Conservation (phyloP, 1,139 yeast species). For the Candida tetrigidarum region DNA sequence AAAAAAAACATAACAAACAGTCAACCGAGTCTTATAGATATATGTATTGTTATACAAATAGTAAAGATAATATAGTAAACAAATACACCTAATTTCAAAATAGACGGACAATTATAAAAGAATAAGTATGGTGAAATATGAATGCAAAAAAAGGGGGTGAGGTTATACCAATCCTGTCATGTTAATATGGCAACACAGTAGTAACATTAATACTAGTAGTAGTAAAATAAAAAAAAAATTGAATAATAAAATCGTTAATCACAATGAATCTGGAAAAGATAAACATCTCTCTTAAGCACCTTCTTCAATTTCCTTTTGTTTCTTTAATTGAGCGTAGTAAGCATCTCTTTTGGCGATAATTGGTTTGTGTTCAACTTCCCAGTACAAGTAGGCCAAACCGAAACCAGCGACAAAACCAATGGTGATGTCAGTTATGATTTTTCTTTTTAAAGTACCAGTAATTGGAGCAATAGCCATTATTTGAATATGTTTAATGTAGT, state of each 20-base stretch:
- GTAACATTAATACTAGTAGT: not conserved
- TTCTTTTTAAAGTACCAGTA: conserved; percentile 82
- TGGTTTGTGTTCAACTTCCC: conserved; percentile 63
- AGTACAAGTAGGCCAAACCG: conserved; percentile 35
- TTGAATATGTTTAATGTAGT: conserved; percentile 8
- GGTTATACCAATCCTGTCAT: not conserved
- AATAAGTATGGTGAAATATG: not conserved
- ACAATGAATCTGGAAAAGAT: not conserved
- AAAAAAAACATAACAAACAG: not conserved
- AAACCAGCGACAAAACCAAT: conserved; percentile 60
- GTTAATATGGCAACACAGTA: not conserved
- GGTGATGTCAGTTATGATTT: conserved; percentile 78
- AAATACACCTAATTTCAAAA: conserved; percentile 3
- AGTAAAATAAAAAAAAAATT: not conserved
- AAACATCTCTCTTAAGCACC: conserved; percentile 18
- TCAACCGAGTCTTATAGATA: not conserved
- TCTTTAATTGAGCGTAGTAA: conserved; percentile 76
- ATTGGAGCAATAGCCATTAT: conserved; percentile 93
- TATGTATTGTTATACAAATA: too few relatives aligned
- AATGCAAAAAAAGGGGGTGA: conserved; percentile 3
- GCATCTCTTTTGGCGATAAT: conserved; percentile 78
- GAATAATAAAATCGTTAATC: conserved; percentile 1
- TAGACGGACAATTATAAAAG: conserved; percentile 3
- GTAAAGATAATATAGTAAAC: too few relatives aligned
- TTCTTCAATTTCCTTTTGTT: conserved; percentile 74